Percentiles rank a stretch among this genome's conserved stretches.
Conservation (phyloP, 140 eudicot species). For the Stevia rebaudiana region DNA sequence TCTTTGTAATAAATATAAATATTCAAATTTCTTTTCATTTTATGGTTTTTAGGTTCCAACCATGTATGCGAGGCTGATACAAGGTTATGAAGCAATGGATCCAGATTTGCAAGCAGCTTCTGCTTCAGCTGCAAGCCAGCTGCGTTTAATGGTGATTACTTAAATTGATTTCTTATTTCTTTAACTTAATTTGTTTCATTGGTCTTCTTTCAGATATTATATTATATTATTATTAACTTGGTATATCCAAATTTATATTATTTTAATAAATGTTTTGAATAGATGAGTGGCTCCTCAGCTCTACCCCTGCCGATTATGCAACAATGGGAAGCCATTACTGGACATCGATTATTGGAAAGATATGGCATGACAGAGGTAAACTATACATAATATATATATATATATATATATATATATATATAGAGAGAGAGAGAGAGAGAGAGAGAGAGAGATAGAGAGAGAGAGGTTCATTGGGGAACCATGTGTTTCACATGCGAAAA, state of each 20-base stretch:
- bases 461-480: too few relatives aligned
- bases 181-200: not conserved
- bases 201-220: not conserved
- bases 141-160: conserved; percentile 81
- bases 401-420: too few relatives aligned
- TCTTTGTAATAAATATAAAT: not conserved
- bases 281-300: conserved; percentile 99
- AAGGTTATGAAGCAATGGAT: conserved; percentile 97
- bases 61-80: conserved; percentile 86
- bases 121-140: conserved; percentile 75
- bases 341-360: conserved; percentile 77
- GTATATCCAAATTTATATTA: not conserved
- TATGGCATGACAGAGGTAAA: conserved; percentile 98
- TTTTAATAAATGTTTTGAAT: not conserved
- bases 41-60: conserved; percentile 72
- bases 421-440: too few relatives aligned
- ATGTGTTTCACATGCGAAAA: too few relatives aligned
- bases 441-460: too few relatives aligned
- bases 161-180: not conserved
- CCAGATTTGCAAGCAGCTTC: conserved; percentile 61
- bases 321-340: conserved; percentile 91
- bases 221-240: conserved; percentile 2
- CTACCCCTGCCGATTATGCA: conserved; percentile 95
- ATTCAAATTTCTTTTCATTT: not conserved
- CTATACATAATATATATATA: too few relatives aligned